A percentile compares a stretch with the other conserved stretches of the same genome.
Conservation (phyloP, 1,284 basidiomycete genomes). For the Puccinia sorghi region DNA sequence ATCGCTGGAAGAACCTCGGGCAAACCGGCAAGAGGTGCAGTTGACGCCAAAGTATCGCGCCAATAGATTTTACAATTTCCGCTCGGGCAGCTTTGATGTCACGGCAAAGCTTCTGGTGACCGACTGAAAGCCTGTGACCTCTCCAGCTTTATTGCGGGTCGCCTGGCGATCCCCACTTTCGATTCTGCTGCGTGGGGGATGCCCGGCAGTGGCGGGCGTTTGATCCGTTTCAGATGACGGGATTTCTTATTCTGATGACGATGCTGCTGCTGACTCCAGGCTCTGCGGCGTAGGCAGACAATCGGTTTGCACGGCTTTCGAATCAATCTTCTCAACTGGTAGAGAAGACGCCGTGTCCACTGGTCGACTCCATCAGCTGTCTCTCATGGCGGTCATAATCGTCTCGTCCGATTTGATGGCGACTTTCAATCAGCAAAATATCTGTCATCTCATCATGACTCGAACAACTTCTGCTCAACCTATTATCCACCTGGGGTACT, state of each 20-base stretch:
- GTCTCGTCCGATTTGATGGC: conserved; percentile 18
- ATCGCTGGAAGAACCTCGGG: too few relatives aligned
- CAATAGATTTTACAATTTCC: too few relatives aligned
- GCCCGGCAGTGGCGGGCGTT: background rate
- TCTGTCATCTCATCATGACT: background rate
- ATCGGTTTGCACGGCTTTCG: background rate
- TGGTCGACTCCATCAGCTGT: background rate
- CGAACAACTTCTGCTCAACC: background rate
- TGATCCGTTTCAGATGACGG: background rate
- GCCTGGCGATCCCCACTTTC: too few relatives aligned
- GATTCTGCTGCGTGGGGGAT: too few relatives aligned
- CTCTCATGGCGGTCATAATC: background rate
- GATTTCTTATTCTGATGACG: too few relatives aligned
- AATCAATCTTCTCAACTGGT: background rate
- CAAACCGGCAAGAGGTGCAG: too few relatives aligned
- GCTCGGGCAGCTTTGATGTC: too few relatives aligned
- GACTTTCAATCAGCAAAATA: background rate
- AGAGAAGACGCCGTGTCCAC: conserved; percentile 9
- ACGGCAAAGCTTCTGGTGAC: too few relatives aligned
- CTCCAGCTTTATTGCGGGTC: too few relatives aligned
- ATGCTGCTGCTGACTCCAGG: background rate
- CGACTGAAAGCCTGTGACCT: too few relatives aligned
- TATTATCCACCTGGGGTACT: background rate
- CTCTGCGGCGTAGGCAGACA: background rate
- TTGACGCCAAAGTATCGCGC: too few relatives aligned